A percentile compares a stretch with the other conserved stretches of the same genome.
These are phyloP conservation scores for Talaromyces atroroseus DNA, from an alignment of 2,329 filamentous ascomycete species.

Conservation along the genomic window DNA sequence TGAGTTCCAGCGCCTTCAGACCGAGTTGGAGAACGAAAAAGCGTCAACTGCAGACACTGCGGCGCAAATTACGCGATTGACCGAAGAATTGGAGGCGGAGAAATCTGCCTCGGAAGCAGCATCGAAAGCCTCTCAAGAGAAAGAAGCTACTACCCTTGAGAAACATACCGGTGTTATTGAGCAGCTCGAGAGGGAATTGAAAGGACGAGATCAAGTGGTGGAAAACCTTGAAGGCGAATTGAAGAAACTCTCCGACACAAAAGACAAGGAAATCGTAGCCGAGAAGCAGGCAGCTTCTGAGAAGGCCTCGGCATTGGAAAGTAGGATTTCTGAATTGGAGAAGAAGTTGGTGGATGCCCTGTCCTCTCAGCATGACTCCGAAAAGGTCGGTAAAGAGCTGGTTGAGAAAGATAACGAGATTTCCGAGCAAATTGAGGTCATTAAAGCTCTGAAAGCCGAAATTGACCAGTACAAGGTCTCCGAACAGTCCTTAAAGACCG, in stretches of 20 bases:
- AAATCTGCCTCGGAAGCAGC: constrained; percentile 25
- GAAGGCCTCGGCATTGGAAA: constrained; percentile 26
- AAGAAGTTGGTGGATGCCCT: constrained; percentile 29
- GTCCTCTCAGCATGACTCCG: constrained; percentile 22
- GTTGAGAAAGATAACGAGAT: constrained; percentile 35
- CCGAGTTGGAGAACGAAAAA: constrained; percentile 30
- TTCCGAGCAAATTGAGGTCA: constrained; percentile 20
- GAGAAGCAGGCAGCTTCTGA: constrained; percentile 29
- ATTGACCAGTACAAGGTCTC: constrained; percentile 19
- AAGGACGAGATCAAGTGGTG: constrained; percentile 33
- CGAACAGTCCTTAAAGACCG: constrained; percentile 27
- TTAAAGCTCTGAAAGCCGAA: constrained; percentile 16
- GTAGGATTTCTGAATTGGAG: constrained; percentile 32
- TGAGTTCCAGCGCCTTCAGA: constrained; percentile 31
- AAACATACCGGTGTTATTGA: constrained; percentile 10
- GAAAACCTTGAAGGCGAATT: constrained; percentile 36
- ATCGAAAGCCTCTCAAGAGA: constrained; percentile 21
- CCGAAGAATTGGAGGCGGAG: constrained; percentile 28
- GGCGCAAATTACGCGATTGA: constrained; percentile 26
- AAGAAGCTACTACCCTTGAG: constrained; percentile 29
- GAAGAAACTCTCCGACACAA: constrained; percentile 29
- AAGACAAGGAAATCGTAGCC: constrained; percentile 31
- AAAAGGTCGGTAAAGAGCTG: constrained; percentile 23
- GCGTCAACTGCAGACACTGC: constrained; percentile 24
- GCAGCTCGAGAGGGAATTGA: constrained; percentile 27